Base-by-base conservation (phyloP, 176 grass and related monocot genomes). In the Oryza longistaminata region DNA sequence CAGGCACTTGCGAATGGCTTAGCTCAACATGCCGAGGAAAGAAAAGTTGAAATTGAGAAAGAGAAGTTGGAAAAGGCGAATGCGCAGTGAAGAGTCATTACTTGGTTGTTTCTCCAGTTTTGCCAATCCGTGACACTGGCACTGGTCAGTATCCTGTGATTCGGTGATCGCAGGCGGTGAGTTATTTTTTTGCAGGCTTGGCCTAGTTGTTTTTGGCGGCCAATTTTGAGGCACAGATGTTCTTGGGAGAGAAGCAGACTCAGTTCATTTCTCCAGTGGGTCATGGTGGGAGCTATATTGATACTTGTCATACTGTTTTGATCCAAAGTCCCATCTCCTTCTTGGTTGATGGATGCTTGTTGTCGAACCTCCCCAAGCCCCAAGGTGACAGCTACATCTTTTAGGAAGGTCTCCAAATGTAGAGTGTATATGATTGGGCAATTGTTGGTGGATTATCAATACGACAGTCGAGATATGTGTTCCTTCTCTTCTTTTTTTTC, bases 31-130 rank as follows among this genome's bases (percentile, higher is more conserved):
- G 92, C 94, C 3, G 94, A 94, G 55, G 75, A 86, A 85, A 90
- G 92, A 79, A 93, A 86, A 64, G 49, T 86, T 44, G 92, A 94
- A 76, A 97, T 92, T 37, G 92, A 90, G 80, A 97, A 92, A 94
- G 94, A 97, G 79, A 94, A 97, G 65, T 7, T 94, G 83, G 90
- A 92, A 33, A 90, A 94, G 64, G 80, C 82, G 72, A 86, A 80
- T 58, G 72, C 68, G 2, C 64, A 93, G 52, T 86, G 68, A 87
- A 37, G 4, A 75, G 14, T 39, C 34, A 37, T 76, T 58, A 53
- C 66, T 77, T 74, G 55, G 22, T 67, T 33, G 34, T 34, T 31
- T 79, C 73, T 68, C 49, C 27, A 80, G 91, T 91, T 77, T 86
- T 79, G 73, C 76, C 52, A 26, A 39, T 48, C 7, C 60, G 24